These are phyloP conservation scores for Boletus pseudo-olivaceus DNA, from an alignment of 768 basidiomycete genomes.

Conservation along the genomic window DNA sequence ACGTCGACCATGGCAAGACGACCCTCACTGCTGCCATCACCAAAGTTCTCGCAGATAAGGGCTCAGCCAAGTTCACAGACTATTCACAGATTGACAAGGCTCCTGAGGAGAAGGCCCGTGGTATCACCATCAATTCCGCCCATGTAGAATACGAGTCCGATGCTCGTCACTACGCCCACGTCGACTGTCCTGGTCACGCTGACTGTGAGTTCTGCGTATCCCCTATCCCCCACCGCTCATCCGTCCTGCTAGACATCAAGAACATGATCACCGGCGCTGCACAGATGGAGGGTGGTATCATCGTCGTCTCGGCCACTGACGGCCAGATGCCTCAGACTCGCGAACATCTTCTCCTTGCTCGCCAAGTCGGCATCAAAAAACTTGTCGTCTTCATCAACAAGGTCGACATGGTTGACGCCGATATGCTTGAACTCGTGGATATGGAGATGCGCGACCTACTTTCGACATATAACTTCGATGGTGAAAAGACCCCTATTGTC, in stretches of 20 bases:
- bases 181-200: conserved; percentile 96
- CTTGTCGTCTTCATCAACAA: conserved; percentile 99
- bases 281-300: conserved; percentile 95
- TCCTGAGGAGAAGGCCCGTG: conserved; percentile 98
- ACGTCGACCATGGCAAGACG: conserved; percentile 98
- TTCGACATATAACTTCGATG: conserved; percentile 89
- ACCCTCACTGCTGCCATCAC: conserved; percentile 96
- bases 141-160: conserved; percentile 98
- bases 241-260: conserved; percentile 67
- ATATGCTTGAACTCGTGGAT: conserved; percentile 99
- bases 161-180: conserved; percentile 91
- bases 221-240: conserved; percentile 3
- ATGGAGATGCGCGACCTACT: conserved; percentile 99
- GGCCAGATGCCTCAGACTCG: conserved; percentile 99
- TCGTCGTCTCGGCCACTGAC: conserved; percentile 96
- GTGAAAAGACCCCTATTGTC: conserved; percentile 95
- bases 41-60: conserved; percentile 77
- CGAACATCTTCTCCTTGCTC: conserved; percentile 95
- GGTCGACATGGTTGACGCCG: conserved; percentile 94
- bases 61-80: conserved; percentile 84
- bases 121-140: conserved; percentile 98
- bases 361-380: conserved; percentile 96
- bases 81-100: conserved; percentile 99
- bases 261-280: conserved; percentile 99
- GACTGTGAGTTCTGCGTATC: conserved; percentile 60